Base-by-base conservation (phyloP, 2,329 filamentous ascomycete genomes). In the Cordyceps tenuipes region DNA sequence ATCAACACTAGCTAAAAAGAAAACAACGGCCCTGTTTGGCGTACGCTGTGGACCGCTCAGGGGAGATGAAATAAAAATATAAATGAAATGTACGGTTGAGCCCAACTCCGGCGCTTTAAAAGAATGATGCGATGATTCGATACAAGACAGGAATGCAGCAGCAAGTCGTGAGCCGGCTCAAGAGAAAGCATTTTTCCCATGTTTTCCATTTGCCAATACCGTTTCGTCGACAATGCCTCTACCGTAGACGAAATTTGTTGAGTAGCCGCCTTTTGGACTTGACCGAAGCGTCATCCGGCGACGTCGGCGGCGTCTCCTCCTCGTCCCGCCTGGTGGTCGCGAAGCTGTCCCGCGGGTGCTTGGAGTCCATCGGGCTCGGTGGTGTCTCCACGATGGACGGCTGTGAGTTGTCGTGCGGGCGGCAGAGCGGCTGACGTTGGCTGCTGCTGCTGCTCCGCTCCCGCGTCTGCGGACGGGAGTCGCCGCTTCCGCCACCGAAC, bases 261-360 rank as follows among this genome's bases (percentile, higher is more conserved):
- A 70, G 50, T n/a, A 70, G 62, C 21, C 67, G 62, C 59, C 66
- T 69, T 59, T 36, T 23, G 12, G 59, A 57, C 68, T 71, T 52
- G 63, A 66, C 61, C 64, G 67, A 59, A 65, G 67, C 26, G 67
- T 67, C 23, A 65, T 73, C 72, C 1, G 72, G 72, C 21, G 72
- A 74, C 6, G 71, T 73, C 0, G 72, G 72, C 10, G 72, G 72
- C 17, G 72, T 73, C 12, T 73, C 70, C 10, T 71, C 70, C 15
- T 62, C 61, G 47, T 63, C 51, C 61, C 64, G 55, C 63, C 61
- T 1, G 15, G 29, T 62, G 8, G 68, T 70, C 23, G 59, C 62
- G 34, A 76, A 64, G 61, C 77, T 79, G 62, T 76, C 75, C 39
- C 68, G 66, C 26, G 68, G 72, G 51, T 77, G 74, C 60, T 72